Evolutionary conservation across 2,329 filamentous ascomycete species (phyloP), one percentile per base, ranked within the genome.

Genomic region (Cladosporium colombiae): DNA sequence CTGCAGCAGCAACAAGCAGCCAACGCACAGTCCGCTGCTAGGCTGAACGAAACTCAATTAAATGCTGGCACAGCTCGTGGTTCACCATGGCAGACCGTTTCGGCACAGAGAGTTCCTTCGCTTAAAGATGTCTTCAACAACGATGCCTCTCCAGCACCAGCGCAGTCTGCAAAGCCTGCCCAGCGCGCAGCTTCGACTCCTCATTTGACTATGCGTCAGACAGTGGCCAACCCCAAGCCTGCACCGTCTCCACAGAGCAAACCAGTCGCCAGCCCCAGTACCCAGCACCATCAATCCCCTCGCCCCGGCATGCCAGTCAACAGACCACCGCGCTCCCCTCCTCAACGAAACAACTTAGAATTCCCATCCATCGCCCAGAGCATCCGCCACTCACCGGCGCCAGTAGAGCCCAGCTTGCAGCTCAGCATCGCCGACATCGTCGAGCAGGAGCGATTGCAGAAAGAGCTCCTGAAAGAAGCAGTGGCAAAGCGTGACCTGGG

Each of bases 391-490:
- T 79, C 85, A 4, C 82, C 86, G 18, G 83, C 85, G 23, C 88
- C 87, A 64, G 81, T 85, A 0, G 90, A 91, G 64, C 84, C 86
- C 0, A 83, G 84, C 2, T 78, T 89, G 3, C 90, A 91, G 3
- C 80, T 93, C 14, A 93, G 90, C 37, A 89, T 99, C 80, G 87
- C 89, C 18, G 92, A 97, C 70, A 99, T 99, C 65, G 90, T 98
- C 16, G 88, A 89, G 8, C 88, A 96, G 74, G 93, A 99, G 78
- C 88, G 90, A 76, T 87, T 87, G 10, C 93, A 97, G 75, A 95
- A 96, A 74, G 88, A 92, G 65, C 86, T 87, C 21, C 88, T 96
- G 67, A 89, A 88, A 62, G 93, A 97, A 75, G 92, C 93, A 0
- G 89, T 89, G 13, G 91, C 93, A 2, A 97, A 96, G 79, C 86